A percentile compares a stretch with the other conserved stretches of the same genome.
These are phyloP conservation scores for Neopestalotiopsis sp. DNA, from an alignment of 2,329 filamentous ascomycete genomes.

Conservation along the genomic window DNA sequence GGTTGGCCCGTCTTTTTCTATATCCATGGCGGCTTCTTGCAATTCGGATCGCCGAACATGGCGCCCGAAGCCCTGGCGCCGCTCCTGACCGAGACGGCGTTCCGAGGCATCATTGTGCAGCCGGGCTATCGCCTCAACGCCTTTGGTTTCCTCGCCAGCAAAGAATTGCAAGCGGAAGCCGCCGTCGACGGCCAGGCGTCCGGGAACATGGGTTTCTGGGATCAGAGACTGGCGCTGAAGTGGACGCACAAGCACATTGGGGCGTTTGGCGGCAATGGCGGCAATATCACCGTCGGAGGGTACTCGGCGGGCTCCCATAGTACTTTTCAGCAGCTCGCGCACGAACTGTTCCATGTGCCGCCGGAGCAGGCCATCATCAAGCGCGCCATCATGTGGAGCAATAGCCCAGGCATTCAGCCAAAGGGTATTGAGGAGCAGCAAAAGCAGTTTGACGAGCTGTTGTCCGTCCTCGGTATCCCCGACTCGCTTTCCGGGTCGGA, in stretches of 20 bases:
- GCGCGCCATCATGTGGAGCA: constrained; percentile 50
- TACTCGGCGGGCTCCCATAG: constrained; percentile 63
- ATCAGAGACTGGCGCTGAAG: constrained; percentile 59
- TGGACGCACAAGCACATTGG: constrained; percentile 58
- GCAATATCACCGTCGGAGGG: constrained; percentile 58
- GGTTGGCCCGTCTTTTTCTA: constrained; percentile 65
- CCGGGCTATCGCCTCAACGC: constrained; percentile 63
- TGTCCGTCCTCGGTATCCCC: constrained; percentile 18
- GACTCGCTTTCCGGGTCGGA: not conserved
- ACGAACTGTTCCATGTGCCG: constrained; percentile 55
- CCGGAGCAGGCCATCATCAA: constrained; percentile 52
- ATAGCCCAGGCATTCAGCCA: constrained; percentile 23
- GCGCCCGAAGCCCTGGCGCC: constrained; percentile 42
- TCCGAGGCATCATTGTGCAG: constrained; percentile 56
- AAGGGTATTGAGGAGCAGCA: constrained; percentile 26
- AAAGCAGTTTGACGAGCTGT: constrained; percentile 23
- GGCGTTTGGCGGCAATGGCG: constrained; percentile 30
- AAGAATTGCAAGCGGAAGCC: constrained; percentile 42
- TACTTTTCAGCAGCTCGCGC: constrained; percentile 61
- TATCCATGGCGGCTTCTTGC: constrained; percentile 63
- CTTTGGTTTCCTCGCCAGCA: constrained; percentile 59
- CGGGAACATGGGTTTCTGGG: constrained; percentile 61
- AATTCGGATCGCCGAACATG: constrained; percentile 58
- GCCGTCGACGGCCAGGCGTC: constrained; percentile 42
- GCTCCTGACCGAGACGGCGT: constrained; percentile 53